Base-by-base conservation (phyloP, 768 basidiomycete genomes). In the Epithele typhae region DNA sequence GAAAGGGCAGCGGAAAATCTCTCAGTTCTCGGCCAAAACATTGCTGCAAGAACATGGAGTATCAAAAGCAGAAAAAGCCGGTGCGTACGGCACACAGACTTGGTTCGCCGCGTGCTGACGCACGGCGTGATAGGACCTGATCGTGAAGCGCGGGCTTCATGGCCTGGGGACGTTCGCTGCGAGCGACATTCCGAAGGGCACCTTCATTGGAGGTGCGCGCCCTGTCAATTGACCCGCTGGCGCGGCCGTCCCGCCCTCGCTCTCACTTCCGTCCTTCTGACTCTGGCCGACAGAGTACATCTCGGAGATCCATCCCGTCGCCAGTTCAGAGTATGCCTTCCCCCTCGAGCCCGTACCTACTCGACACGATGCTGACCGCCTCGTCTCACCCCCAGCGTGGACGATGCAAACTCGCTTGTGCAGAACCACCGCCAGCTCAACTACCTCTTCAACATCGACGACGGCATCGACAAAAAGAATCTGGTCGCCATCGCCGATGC, bases 141-240 rank as follows among this genome's bases (percentile, higher is more conserved):
- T 61, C 24, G 63, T 79, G 23, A 68, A 59, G 43, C 36, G 37
- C 37, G 69, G 70, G 9, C 19, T 37, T 3, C 59, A 54, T 56
- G 79, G 79, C 1, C 57, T 74, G 24, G 79, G 79, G 21, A 70
- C 75, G 3, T 78, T 73, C 61, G 67, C 76, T 8, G 25, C n/a
- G 3, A 39, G 59, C 38, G 22, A 34, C 5, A 66, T 69, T 38
- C 24, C 40, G 9, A 6, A 18, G n/a, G 34, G 37, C 15, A 51
- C 52, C n/a, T 64, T 59, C 25, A 49, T 73, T 53, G 72, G 71
- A 38, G 60, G 72, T 59, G n/a, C 37, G 38, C 23, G 10, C 38
- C 10, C 35, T 45, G 18, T 24, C n/a, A n/a, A n/a, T n/a, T n/a
- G n/a, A n/a, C n/a, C n/a, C n/a, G n/a, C n/a, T n/a, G n/a, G n/a